phyloP scores from a whole-genome alignment of 345 rosid species.

The Sonneratia caseolaris region DNA sequence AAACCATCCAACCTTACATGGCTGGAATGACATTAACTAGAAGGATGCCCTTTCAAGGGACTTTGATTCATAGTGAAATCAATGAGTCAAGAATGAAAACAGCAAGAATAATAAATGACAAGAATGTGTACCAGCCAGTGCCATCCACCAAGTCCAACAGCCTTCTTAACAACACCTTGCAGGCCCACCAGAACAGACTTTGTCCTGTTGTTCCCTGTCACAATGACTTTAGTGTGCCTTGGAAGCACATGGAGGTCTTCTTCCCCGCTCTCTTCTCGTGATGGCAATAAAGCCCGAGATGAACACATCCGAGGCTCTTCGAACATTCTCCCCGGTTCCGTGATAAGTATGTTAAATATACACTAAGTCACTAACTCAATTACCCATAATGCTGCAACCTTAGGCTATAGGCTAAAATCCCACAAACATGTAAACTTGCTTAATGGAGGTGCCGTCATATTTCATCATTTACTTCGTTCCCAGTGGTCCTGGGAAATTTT shows the following conservation, averaged over 20 bases:
- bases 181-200: conserved; percentile 60
- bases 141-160: conserved; percentile 75
- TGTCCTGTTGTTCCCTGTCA: conserved; percentile 63
- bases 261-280: conserved; percentile 16
- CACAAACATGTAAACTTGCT: background rate
- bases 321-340: no score
- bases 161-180: conserved; percentile 72
- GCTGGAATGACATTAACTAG: background rate
- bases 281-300: no score
- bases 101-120: background rate
- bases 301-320: no score
- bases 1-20: background rate
- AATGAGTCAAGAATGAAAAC: background rate
- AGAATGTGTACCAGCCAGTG: conserved; percentile 57
- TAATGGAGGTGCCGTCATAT: background rate
- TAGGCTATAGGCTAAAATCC: no score
- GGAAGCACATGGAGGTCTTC: conserved; percentile 36
- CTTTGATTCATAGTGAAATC: background rate
- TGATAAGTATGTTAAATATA: no score
- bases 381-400: no score
- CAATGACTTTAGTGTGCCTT: conserved; percentile 57
- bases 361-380: no score
- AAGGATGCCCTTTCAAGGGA: background rate
- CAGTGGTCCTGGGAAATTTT: background rate
- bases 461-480: background rate